These are phyloP conservation scores for Trifolium repens DNA, from an alignment of 306 rosid species.

Conservation along the genomic window DNA sequence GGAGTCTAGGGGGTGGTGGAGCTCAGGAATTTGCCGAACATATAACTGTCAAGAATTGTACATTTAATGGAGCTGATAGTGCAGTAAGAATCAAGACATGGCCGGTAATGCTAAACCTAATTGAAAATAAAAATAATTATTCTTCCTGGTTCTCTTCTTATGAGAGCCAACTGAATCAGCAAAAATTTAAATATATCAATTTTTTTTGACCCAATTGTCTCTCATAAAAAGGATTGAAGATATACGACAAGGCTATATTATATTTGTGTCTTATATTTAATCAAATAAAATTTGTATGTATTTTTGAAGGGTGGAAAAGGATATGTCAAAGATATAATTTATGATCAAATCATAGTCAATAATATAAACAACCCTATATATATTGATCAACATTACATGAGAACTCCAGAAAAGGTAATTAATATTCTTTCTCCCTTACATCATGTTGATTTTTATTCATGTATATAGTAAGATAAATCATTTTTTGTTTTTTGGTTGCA, in stretches of 20 bases:
- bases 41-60: constrained; percentile 41
- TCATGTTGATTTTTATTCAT: not conserved
- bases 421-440: not conserved
- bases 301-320: constrained; percentile 45
- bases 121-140: not conserved
- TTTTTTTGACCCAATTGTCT: no score
- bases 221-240: no score
- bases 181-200: no score
- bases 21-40: constrained; percentile 28
- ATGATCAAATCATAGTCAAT: constrained; percentile 31
- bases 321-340: constrained; percentile 10
- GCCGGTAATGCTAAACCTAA: constrained; percentile 40
- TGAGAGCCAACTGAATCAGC: no score
- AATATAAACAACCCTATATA: not conserved
- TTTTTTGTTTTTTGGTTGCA: constrained; percentile 20
- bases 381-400: constrained; percentile 45
- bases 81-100: constrained; percentile 55
- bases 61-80: constrained; percentile 40
- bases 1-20: constrained; percentile 47
- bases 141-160: no score
- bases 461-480: not conserved
- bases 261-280: no score
- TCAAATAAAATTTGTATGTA: not conserved
- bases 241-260: no score
- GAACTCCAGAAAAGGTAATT: constrained; percentile 15